Base-by-base conservation (phyloP, 257 asterid genomes). In the Gentiana dahurica region DNA sequence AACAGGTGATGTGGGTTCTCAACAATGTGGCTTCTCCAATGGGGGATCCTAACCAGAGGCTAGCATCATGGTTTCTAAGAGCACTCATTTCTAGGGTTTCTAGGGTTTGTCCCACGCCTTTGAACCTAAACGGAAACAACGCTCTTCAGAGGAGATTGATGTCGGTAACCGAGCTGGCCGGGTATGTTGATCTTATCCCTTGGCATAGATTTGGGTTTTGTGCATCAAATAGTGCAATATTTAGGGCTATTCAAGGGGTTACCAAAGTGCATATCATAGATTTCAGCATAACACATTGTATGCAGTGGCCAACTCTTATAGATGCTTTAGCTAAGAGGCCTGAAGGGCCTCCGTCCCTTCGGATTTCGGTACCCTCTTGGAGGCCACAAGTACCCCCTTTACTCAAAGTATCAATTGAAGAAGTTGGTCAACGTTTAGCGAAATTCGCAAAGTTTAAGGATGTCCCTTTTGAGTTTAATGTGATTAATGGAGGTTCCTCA, bases 1-100 rank as follows among this genome's bases (percentile, higher is more conserved):
- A 84, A 49, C 94, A 87, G 76, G 88, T 87, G 34, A 83, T 81
- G 95, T 87, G 95, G 95, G 95, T 87, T 0, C 91, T 87, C 58
- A 87, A 84, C 62, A 87, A 87, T 72, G 83, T 84, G n/a, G 91
- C 95, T 50, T 83, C 94, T 1, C 69, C 80, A 12, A 48, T 48
- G 15, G 94, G 95, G 8, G 95, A 87, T 35, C 88, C 94, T 3
- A 84, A 87, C 60, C 94, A 87, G 50, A 58, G 91, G 58, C 80
- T 87, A 0, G 79, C 95, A 24, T 84, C 85, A 3, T 84, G 81
- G 75, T 75, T 87, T 54, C 68, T 87, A 2, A 56, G 73, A 4
- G 94, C 94, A 4, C 81, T 87, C 12, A 62, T 87, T 24, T 81
- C 91, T 1, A 74, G 76, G 63, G 81, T 84, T 12, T 67, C 91